Evolutionary conservation across 78 protist genomes (phyloP), one percentile per base, ranked within the genome.

Genomic region (Dictyostelium capitatum): DNA sequence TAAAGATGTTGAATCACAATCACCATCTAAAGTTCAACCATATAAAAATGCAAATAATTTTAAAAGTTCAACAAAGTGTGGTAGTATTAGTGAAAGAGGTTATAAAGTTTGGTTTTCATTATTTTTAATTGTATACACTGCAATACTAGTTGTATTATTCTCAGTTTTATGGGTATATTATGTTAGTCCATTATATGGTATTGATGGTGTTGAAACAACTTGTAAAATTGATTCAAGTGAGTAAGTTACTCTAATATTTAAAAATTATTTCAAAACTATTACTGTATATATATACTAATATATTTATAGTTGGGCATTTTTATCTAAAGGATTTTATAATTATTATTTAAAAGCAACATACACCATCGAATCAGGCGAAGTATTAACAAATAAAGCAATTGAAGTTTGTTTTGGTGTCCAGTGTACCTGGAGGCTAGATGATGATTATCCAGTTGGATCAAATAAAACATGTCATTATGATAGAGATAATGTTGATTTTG

Each of bases 401-500:
- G 47, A 67, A 67, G 25, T 28, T 67, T 67, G 75, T 17, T 28
- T 15, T 11, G 75, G 75, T 5, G 4, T 32, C 0, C 12, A 30
- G 14, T 67, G 75, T 67, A 25, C 46, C 0, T 32, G 25, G 15
- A 15, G 14, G 6, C 11, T 67, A 9, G 48, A 67, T 32, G 75
- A 37, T 17, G 1, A 67, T 30, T 67, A 30, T 67, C 25, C 3
- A 17, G 48, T 32, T 9, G 48, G 48, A 1, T 6, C 43, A 25
- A 67, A 67, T 67, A 67, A 32, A 28, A 67, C 75, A 67, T 67
- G 75, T 67, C 30, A 67, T 67, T 67, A 67, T 67, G 75, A 67
- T 15, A 67, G 32, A 15, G 32, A 67, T 3, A 43, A 67, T 67
- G 11, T 47, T 12, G 7, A 12, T 1, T 67, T 12, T 32, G 48